phyloP scores from a whole-genome alignment of 441 rosid species.

The Adansonia gregorii region DNA sequence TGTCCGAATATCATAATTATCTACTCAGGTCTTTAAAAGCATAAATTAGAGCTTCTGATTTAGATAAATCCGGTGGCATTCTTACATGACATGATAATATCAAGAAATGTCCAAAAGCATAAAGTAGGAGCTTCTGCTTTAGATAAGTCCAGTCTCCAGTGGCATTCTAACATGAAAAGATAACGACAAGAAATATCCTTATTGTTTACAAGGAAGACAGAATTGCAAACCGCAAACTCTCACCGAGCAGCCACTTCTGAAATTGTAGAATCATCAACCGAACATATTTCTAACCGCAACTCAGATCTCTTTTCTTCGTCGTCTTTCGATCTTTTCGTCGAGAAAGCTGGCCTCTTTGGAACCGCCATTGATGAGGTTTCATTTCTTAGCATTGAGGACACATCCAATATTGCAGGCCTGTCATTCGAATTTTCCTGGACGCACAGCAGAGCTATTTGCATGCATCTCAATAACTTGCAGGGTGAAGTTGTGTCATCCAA shows the following conservation, averaged over 20 bases:
- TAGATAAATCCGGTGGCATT: no score
- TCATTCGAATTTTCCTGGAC: slow-evolving; percentile 38
- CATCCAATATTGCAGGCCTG: slow-evolving; percentile 40
- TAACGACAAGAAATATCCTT: no score
- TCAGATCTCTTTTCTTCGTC: background rate
- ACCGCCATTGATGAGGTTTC: background rate
- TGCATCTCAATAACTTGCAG: slow-evolving; percentile 30
- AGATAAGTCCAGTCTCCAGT: no score
- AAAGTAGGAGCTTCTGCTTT: no score
- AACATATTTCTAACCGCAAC: slow-evolving; percentile 11
- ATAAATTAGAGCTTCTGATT: no score
- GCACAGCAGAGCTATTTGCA: slow-evolving; percentile 41
- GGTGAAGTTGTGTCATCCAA: slow-evolving; percentile 31
- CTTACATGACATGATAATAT: no score
- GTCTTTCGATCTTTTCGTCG: slow-evolving; percentile 1
- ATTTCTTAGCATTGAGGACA: slow-evolving; percentile 17
- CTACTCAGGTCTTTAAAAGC: no score
- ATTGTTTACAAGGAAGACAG: no score
- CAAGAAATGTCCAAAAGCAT: no score
- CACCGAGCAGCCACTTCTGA: slow-evolving; percentile 28
- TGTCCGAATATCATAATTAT: no score
- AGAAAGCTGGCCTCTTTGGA: slow-evolving; percentile 44
- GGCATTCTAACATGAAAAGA: no score
- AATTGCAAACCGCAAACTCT: background rate
- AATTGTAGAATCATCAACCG: slow-evolving; percentile 30